phyloP scores from a whole-genome alignment of 2,329 filamentous ascomycete genomes.

The Colletotrichum horii region DNA sequence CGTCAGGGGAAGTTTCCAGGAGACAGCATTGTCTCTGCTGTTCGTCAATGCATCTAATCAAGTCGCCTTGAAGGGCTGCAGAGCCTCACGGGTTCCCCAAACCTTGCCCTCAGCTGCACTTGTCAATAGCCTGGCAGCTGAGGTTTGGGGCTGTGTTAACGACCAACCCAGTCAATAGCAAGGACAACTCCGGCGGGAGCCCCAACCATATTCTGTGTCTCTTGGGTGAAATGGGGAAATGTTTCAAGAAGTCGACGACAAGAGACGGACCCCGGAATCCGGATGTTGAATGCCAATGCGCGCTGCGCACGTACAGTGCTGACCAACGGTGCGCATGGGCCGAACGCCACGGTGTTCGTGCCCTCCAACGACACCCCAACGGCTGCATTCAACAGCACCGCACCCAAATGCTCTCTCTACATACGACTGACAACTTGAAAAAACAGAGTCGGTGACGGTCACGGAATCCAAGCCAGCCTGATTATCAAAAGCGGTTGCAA shows the following conservation, averaged over 20 bases:
- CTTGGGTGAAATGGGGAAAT: background rate
- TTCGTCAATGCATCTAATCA: background rate
- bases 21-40: background rate
- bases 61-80: background rate
- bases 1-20: background rate
- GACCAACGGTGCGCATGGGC: background rate
- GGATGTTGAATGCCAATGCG: background rate
- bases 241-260: background rate
- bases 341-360: background rate
- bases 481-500: constrained; percentile 7
- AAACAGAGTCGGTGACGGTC: background rate
- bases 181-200: background rate
- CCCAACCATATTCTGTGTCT: background rate
- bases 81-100: background rate
- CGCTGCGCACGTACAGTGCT: background rate
- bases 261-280: background rate
- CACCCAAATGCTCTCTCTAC: background rate
- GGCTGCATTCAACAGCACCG: background rate
- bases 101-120: background rate
- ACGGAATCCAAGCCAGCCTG: background rate
- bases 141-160: background rate
- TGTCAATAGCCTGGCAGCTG: background rate
- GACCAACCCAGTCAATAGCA: background rate
- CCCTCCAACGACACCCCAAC: background rate
- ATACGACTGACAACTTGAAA: background rate